Evolutionary conservation across 225 moss, liverwort and hornwort species (phyloP), one percentile per base, ranked within the genome.

Genomic region (Asterella californica): DNA sequence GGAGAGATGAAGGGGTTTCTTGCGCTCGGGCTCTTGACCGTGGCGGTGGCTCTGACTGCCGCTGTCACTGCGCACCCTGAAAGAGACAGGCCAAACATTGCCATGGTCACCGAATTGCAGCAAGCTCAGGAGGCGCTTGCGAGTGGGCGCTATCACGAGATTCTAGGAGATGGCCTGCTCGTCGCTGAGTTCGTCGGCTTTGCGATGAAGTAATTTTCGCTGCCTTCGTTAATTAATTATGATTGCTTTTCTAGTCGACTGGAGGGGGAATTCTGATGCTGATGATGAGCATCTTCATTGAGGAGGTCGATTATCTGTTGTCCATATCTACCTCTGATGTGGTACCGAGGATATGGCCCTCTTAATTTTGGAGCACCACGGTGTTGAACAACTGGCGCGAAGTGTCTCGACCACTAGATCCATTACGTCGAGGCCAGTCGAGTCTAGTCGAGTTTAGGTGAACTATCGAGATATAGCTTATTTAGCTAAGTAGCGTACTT

Each of bases 91-190:
- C 18, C 42, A 6, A 76, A 87, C 27, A 90, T 96, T 61, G 47
- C 88, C 33, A 96, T 96, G 96, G 91, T 96, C 54, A 94, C 92
- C 8, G 90, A 91, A 71, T 33, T 67, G 53, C 79, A 74, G 57
- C 47, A 36, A 27, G 42, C 57, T 61, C 76, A 50, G 63, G 78
- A 73, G 29, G 76, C 55, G 22, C 22, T 63, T 62, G 74, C 80
- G n/a, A 62, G 72, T 67, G 42, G 52, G 14, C 49, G 48, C 34
- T 62, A 78, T 61, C 67, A 75, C 52, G 84, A 83, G 18, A 19
- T 91, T 30, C 85, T 96, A 60, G 94, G 96, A 12, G 74, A 83
- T 38, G 85, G 89, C 34, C 78, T 45, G 45, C 89, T 87, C 24
- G 94, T 91, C 45, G 68, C 81, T 15, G 85, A 84, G 61, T 96